A percentile compares a stretch with the other conserved stretches of the same genome.
These are phyloP conservation scores for Suillus bovinus DNA, from an alignment of 768 basidiomycete genomes.

Conservation along the genomic window DNA sequence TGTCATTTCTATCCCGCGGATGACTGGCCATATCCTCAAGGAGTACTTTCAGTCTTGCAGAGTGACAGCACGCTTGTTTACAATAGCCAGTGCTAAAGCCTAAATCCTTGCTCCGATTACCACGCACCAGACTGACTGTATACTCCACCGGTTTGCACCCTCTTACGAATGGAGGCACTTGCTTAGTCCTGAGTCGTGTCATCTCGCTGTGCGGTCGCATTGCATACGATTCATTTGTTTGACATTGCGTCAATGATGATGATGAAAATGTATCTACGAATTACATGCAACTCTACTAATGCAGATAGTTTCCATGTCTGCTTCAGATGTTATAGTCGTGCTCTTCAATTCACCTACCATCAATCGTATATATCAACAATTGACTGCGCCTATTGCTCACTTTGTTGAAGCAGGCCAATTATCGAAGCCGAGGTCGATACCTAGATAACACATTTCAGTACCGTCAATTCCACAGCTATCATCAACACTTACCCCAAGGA, in stretches of 20 bases:
- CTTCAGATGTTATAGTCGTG: background rate
- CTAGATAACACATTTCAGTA: conserved; percentile 33
- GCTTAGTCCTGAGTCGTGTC: background rate
- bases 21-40: background rate
- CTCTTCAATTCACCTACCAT: background rate
- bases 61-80: background rate
- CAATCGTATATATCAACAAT: background rate
- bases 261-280: background rate
- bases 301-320: background rate
- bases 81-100: background rate
- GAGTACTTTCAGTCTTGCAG: background rate
- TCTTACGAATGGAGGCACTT: background rate
- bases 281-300: background rate
- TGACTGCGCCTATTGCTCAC: background rate
- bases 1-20: conserved; percentile 1
- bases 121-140: background rate
- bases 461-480: conserved; percentile 5
- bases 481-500: conserved; percentile 59
- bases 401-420: conserved; percentile 46
- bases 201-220: background rate
- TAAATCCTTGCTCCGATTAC: background rate
- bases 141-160: background rate
- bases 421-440: conserved; percentile 71
- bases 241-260: background rate
- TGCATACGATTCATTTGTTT: background rate